Evolutionary conservation across 441 rosid genomes (phyloP).

Genomic region (Macaranga tanarius): DNA sequence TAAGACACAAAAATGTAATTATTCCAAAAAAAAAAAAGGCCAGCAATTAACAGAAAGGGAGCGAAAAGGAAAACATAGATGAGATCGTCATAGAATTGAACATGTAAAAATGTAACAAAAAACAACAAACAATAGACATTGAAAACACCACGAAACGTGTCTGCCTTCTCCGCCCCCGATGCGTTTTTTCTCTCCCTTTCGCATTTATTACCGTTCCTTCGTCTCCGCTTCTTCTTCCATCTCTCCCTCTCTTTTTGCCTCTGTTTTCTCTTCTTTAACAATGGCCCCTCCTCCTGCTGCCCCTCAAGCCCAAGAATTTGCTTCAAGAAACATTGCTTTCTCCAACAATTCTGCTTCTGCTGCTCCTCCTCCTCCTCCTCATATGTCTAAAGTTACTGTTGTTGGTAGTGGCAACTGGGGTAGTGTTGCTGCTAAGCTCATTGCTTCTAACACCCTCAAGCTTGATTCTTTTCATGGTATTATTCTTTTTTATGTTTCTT

Average conservation of each 20-base stretch:
- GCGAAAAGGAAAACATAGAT: conserved; percentile 24
- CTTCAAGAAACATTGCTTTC: not conserved
- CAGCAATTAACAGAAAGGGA: too few relatives aligned
- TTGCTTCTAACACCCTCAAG: conserved; percentile 83
- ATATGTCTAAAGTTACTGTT: conserved; percentile 68
- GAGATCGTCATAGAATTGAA: conserved; percentile 43
- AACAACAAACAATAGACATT: conserved; percentile 18
- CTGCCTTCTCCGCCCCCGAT: conserved; percentile 46
- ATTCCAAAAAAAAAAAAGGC: too few relatives aligned
- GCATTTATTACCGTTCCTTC: conserved; percentile 31
- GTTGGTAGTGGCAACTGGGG: conserved; percentile 99
- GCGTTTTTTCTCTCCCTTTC: conserved; percentile 35
- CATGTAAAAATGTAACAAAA: conserved; percentile 11
- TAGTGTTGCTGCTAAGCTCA: conserved; percentile 94
- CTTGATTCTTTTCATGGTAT: conserved; percentile 77
- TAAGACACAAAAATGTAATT: too few relatives aligned
- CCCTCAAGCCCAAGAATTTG: conserved; percentile 22
- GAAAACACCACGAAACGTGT: conserved; percentile 40
- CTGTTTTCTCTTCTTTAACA: conserved; percentile 10
- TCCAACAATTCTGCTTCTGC: not conserved
- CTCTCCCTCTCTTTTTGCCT: conserved; percentile 26
- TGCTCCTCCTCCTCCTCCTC: not conserved
- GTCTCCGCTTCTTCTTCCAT: conserved; percentile 23
- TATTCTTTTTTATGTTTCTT: not conserved
- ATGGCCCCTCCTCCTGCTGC: conserved; percentile 49